These are phyloP conservation scores for Hyaloscypha hepaticicola DNA, from an alignment of 495 filamentous ascomycete genomes.

Conservation along the genomic window DNA sequence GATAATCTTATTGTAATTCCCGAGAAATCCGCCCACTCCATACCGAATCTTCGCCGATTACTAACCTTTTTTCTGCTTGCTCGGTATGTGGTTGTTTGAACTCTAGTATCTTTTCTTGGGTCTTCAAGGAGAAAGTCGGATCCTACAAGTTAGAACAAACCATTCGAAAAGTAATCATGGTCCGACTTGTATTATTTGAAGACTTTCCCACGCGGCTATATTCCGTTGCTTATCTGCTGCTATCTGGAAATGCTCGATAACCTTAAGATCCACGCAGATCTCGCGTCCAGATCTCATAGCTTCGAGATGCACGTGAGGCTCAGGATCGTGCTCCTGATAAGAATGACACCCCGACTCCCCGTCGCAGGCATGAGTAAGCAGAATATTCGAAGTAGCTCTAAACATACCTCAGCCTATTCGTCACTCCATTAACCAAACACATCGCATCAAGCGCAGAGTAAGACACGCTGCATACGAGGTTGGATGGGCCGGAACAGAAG, in stretches of 20 bases:
- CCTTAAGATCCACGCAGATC: neutral
- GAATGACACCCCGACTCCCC: neutral
- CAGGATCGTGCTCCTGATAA: neutral
- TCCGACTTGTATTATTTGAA: neutral
- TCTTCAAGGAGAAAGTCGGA: neutral
- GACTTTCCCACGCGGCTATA: neutral
- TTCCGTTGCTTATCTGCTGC: neutral
- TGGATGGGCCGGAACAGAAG: neutral
- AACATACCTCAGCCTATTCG: neutral
- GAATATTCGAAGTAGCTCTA: neutral
- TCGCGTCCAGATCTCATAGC: neutral
- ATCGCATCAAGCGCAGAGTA: neutral
- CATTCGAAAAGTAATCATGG: neutral
- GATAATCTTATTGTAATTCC: neutral
- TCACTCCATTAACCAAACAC: neutral
- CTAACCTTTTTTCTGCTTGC: neutral
- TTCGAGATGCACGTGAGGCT: neutral
- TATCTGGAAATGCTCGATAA: neutral
- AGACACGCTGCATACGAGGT: slow-evolving; percentile 1
- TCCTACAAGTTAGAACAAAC: too few relatives aligned
- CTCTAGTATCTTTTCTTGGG: neutral
- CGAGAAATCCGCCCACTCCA: slow-evolving; percentile 1
- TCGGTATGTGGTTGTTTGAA: neutral
- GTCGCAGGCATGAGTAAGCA: neutral
- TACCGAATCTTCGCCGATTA: slow-evolving; percentile 5